Conservation (phyloP, 2,329 filamentous ascomycete genomes). For the Ceratocystis papillata region DNA sequence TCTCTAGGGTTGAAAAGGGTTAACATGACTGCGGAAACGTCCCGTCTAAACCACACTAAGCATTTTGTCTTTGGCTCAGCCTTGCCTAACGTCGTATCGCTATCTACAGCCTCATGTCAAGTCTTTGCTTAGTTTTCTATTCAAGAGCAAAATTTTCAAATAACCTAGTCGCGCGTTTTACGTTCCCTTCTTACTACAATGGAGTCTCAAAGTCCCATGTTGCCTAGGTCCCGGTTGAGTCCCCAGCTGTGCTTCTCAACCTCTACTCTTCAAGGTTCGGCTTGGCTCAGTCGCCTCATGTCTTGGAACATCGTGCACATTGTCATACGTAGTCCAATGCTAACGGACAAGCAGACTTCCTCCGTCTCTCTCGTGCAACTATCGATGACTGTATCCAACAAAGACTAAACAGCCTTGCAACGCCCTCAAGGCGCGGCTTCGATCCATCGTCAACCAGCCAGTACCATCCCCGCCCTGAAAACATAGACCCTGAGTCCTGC, state of each 20-base stretch:
- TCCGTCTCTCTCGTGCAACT: constrained; percentile 69
- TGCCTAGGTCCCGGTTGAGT: constrained; percentile 37
- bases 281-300: neutral
- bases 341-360: constrained; percentile 55
- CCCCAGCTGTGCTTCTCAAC: constrained; percentile 72
- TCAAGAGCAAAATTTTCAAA: neutral
- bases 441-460: constrained; percentile 63
- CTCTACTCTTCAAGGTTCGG: constrained; percentile 54
- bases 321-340: neutral
- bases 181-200: neutral
- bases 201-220: constrained; percentile 10
- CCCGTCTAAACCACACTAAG: neutral
- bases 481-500: constrained; percentile 55
- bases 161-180: neutral
- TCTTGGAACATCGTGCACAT: neutral
- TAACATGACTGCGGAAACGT: neutral
- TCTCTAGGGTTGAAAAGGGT: neutral
- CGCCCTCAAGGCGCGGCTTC: constrained; percentile 61
- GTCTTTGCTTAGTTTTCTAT: neutral
- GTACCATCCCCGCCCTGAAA: constrained; percentile 35
- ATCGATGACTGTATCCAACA: constrained; percentile 92
- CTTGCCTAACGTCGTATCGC: constrained; percentile 3
- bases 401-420: constrained; percentile 80
- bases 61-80: neutral
- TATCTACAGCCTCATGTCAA: neutral